Conservation (phyloP, 2,329 filamentous ascomycete species). For the Thelonectria discophora region DNA sequence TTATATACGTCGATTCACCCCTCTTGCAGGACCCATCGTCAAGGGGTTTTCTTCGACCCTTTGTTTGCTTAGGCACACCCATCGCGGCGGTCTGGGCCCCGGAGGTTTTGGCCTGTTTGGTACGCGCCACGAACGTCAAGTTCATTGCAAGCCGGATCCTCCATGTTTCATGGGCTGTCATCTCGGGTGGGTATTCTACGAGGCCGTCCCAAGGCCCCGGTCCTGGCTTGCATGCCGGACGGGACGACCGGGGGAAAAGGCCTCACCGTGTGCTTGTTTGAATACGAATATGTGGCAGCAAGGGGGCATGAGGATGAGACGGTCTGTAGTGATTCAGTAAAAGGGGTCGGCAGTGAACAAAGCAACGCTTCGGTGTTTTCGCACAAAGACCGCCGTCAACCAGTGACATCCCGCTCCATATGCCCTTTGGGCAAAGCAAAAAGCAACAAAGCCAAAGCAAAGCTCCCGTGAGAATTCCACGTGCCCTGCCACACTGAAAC, state of each 20-base stretch:
- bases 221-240: not conserved
- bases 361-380: not conserved
- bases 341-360: too few relatives aligned
- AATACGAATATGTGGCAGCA: not conserved
- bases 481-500: constrained; percentile 13
- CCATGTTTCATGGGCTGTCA: not conserved
- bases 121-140: not conserved
- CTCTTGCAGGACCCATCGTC: too few relatives aligned
- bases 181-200: not conserved
- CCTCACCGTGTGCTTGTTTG: not conserved
- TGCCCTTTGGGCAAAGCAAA: not conserved
- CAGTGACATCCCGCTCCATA: not conserved
- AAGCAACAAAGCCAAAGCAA: not conserved
- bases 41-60: not conserved
- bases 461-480: not conserved
- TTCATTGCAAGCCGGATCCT: not conserved
- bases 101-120: not conserved
- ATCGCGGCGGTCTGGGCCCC: not conserved
- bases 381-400: not conserved
- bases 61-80: not conserved
- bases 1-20: constrained; percentile 13
- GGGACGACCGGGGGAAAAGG: not conserved
- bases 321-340: too few relatives aligned
- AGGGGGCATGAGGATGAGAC: not conserved
- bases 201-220: not conserved